phyloP scores from a whole-genome alignment of 1,284 basidiomycete species.

The Sphagnurus paluster region DNA sequence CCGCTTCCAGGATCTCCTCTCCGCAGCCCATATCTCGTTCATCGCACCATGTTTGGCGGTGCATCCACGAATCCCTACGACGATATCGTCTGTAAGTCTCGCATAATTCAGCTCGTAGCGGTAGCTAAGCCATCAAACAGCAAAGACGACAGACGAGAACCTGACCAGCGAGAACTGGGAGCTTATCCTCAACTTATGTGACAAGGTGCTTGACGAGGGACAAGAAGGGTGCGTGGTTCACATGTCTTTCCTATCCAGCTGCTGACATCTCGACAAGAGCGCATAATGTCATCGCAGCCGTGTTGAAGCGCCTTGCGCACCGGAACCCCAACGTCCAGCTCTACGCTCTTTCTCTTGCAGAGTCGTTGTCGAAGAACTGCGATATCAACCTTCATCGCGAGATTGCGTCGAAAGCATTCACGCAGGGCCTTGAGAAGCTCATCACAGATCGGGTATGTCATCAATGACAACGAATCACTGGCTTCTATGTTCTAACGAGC shows the following conservation, averaged over 20 bases:
- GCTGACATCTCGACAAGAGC: constrained; percentile 52
- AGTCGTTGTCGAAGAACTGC: constrained; percentile 92
- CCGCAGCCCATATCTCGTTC: constrained; percentile 3
- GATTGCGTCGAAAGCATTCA: constrained; percentile 89
- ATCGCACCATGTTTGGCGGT: constrained; percentile 63
- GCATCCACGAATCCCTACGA: constrained; percentile 82
- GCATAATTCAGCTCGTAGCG: not conserved
- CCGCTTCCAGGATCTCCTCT: not conserved
- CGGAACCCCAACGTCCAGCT: constrained; percentile 97
- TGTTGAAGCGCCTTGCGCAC: constrained; percentile 91
- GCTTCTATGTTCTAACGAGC: not conserved
- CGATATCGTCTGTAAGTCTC: constrained; percentile 81
- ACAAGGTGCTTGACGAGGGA: constrained; percentile 91
- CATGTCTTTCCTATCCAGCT: constrained; percentile 5
- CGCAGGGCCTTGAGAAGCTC: constrained; percentile 82
- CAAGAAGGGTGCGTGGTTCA: constrained; percentile 64
- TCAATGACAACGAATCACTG: not conserved
- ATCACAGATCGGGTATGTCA: constrained; percentile 83
- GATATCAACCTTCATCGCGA: constrained; percentile 82
- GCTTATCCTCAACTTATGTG: constrained; percentile 91
- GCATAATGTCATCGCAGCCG: constrained; percentile 79
- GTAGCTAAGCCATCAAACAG: constrained; percentile 38
- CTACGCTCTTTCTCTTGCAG: constrained; percentile 86
- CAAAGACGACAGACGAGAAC: constrained; percentile 94
- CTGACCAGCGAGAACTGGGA: constrained; percentile 96